These are phyloP conservation scores for Dactylellina drechsleri DNA, from an alignment of 2,329 filamentous ascomycete genomes.

Conservation along the genomic window DNA sequence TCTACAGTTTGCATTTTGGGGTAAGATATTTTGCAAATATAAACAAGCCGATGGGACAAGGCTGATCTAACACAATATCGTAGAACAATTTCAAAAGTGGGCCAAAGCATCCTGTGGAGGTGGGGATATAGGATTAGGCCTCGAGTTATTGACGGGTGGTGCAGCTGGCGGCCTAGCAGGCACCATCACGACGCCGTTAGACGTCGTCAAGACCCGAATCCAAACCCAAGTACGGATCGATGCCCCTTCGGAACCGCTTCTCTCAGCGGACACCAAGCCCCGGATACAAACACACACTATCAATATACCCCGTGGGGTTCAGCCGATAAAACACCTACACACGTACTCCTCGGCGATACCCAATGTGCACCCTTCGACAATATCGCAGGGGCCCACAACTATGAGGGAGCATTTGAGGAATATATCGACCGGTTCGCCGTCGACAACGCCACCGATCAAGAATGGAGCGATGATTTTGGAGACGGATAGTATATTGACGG, in stretches of 20 bases:
- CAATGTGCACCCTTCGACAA: slow-evolving; percentile 56
- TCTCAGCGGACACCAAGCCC: slow-evolving; percentile 54
- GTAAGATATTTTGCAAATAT: neutral
- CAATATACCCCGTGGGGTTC: slow-evolving; percentile 48
- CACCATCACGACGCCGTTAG: slow-evolving; percentile 91
- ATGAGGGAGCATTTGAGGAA: slow-evolving; percentile 55
- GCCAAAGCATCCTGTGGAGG: slow-evolving; percentile 78
- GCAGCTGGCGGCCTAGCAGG: slow-evolving; percentile 91
- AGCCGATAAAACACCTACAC: slow-evolving; percentile 56
- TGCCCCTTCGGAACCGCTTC: slow-evolving; percentile 59
- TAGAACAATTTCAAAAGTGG: slow-evolving; percentile 84
- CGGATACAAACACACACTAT: slow-evolving; percentile 55
- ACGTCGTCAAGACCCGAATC: slow-evolving; percentile 95
- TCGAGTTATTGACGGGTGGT: slow-evolving; percentile 90
- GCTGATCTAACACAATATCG: neutral
- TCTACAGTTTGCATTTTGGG: slow-evolving; percentile 94
- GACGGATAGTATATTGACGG: slow-evolving; percentile 87
- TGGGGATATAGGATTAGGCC: slow-evolving; percentile 81
- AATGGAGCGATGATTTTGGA: slow-evolving; percentile 83
- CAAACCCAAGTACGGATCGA: slow-evolving; percentile 84
- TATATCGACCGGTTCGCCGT: slow-evolving; percentile 91
- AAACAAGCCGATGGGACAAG: neutral
- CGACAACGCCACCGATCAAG: slow-evolving; percentile 76
- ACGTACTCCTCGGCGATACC: slow-evolving; percentile 53
- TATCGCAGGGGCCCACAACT: slow-evolving; percentile 53